Evolutionary conservation across 2,329 filamentous ascomycete species (phyloP), one percentile per base, ranked within the genome.

Genomic region (Hirsutella thompsonii): DNA sequence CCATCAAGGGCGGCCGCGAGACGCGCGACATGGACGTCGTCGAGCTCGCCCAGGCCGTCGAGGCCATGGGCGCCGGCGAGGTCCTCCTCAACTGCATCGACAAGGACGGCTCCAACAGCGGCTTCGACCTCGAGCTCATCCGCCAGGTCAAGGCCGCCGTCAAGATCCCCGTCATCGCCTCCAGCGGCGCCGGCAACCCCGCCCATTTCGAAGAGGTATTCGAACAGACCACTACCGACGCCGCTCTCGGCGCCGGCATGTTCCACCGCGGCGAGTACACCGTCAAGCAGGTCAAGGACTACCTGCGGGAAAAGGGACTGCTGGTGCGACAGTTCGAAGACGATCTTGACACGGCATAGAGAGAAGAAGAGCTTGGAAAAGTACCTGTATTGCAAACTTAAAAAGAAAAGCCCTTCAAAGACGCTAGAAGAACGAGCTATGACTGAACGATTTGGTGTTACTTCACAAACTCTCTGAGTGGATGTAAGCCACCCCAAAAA

Each of bases 71-170:
- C 40, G 76, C 84, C 2, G 92, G 92, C 42, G 92, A 98, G 69
- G 84, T 98, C 44, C 67, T 98, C 39, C 76, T 98, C 42, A 98
- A 98, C 65, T 95, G 89, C 68, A 98, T 98, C 54, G 92, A 98
- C 68, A 86, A 83, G 57, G 92, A 98, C 60, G 92, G 92, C 41
- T 92, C 85, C 42, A 95, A 94, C 64, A 83, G 77, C 51, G 92
- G 92, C 1, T 98, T 95, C 57, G 92, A 98, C 61, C 70, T 94
- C 9, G 92, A 96, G 67, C 71, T 98, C 42, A 86, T 98, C 53
- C 67, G 74, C 39, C 83, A 89, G 57, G 90, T 96, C 44, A 98
- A 98, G 66, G 67, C 58, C n/a, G 78, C 84, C 16, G 75, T 94
- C 47, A 83, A 73, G 56, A 95, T 98, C 49, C 92, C 92, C 6